These are phyloP conservation scores for Annona squamosa DNA, from an alignment of 164 flowering plant genomes.

Conservation along the genomic window DNA sequence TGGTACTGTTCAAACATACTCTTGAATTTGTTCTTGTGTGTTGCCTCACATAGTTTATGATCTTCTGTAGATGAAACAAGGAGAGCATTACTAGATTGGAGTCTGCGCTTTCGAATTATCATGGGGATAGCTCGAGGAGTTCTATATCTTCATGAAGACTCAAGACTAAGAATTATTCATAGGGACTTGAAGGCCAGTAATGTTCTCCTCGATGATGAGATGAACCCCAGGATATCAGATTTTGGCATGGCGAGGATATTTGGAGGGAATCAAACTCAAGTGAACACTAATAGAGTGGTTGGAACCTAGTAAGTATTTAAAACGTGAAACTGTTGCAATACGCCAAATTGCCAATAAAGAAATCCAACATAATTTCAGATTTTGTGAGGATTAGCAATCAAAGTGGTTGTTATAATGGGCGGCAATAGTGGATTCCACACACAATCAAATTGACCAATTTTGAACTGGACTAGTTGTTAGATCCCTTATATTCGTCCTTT, in stretches of 20 bases:
- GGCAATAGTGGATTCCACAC: background rate
- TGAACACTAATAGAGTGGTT: constrained; percentile 20
- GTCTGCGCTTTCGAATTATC: constrained; percentile 19
- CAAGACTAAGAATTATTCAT: constrained; percentile 44
- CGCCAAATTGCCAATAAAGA: background rate
- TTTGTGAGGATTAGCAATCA: background rate
- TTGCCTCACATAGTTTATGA: background rate
- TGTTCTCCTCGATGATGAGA: constrained; percentile 35
- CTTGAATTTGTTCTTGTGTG: background rate
- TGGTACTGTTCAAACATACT: background rate
- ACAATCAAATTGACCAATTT: background rate
- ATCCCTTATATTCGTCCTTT: background rate
- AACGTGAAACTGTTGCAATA: background rate
- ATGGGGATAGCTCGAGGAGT: constrained; percentile 48
- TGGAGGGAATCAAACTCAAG: constrained; percentile 20
- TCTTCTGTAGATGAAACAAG: constrained; percentile 3
- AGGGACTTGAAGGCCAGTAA: constrained; percentile 60
- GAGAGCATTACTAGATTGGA: constrained; percentile 16
- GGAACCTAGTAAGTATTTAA: constrained; percentile 34
- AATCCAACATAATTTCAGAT: background rate
- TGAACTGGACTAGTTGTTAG: background rate
- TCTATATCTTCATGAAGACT: constrained; percentile 59
- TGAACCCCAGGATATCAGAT: constrained; percentile 46
- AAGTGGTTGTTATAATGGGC: background rate
- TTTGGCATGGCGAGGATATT: constrained; percentile 44